Evolutionary conservation across 352 stramenopile species (phyloP).

Genomic region (Phytophthora europaea): DNA sequence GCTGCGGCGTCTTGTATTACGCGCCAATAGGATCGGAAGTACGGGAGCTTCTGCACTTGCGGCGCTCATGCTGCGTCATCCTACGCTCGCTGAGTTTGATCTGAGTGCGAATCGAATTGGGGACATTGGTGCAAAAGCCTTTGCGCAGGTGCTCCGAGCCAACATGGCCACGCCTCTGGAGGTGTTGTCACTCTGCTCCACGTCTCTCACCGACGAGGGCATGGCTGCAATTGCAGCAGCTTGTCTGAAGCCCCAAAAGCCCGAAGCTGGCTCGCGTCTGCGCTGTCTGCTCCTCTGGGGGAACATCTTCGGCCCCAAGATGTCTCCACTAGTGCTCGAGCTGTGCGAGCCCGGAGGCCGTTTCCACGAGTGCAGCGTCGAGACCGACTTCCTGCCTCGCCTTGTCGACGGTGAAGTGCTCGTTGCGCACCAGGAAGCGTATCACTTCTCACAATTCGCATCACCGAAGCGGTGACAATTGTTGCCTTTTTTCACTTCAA

Average conservation of each 20-base stretch:
- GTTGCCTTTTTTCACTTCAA: conserved; percentile 18
- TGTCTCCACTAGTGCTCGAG: conserved; percentile 49
- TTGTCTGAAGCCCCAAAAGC: conserved; percentile 47
- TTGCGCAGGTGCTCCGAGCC: conserved; percentile 60
- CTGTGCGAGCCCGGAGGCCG: conserved; percentile 44
- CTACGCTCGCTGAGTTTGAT: conserved; percentile 62
- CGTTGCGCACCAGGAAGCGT: conserved; percentile 62
- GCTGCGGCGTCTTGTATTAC: conserved; percentile 63
- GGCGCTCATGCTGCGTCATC: conserved; percentile 62
- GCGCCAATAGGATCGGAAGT: conserved; percentile 76
- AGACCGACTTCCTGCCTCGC: conserved; percentile 69
- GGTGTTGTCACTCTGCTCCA: conserved; percentile 62
- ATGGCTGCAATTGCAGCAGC: conserved; percentile 51
- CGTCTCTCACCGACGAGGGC: conserved; percentile 67
- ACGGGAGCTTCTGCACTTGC: conserved; percentile 65
- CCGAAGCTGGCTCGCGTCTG: conserved; percentile 38
- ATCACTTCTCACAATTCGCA: conserved; percentile 43
- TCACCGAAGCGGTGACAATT: conserved; percentile 58
- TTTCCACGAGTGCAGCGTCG: conserved; percentile 50
- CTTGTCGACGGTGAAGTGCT: conserved; percentile 46
- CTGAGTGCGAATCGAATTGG: conserved; percentile 75
- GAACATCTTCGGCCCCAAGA: conserved; percentile 67
- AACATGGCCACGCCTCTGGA: conserved; percentile 52
- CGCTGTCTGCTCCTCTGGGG: conserved; percentile 69
- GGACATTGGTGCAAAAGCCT: conserved; percentile 60